A percentile compares a stretch with the other conserved stretches of the same genome.
Conservation (phyloP, 2,329 filamentous ascomycete species). For the Aureobasidium pullulans region DNA sequence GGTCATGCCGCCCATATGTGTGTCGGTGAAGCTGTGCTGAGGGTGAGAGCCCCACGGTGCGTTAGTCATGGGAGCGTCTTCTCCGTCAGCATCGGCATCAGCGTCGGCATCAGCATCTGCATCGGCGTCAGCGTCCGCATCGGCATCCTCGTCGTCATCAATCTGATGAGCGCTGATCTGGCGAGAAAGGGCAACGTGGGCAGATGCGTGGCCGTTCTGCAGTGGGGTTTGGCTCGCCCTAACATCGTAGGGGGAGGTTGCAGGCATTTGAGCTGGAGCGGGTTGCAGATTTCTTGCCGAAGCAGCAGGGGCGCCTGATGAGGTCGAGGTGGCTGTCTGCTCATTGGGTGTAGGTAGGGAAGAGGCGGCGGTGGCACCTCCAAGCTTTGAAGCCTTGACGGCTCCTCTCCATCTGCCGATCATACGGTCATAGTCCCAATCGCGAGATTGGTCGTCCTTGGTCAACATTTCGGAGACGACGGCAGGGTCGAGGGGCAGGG, state of each 20-base stretch:
- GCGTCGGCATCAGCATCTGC: slow-evolving; percentile 15
- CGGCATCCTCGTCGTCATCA: slow-evolving; percentile 1
- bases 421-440: slow-evolving; percentile 17
- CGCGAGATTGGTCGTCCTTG: slow-evolving; percentile 14
- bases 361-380: background rate
- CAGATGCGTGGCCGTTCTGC: slow-evolving; percentile 4
- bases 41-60: background rate
- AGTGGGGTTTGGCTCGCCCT: background rate
- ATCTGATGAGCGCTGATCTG: background rate
- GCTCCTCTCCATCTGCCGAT: slow-evolving; percentile 17
- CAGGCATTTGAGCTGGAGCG: background rate
- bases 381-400: slow-evolving; percentile 6
- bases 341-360: background rate
- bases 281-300: background rate
- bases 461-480: slow-evolving; percentile 12
- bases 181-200: background rate
- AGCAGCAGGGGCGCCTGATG: background rate
- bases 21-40: slow-evolving; percentile 5
- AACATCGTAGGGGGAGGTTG: slow-evolving; percentile 1
- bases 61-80: background rate
- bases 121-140: slow-evolving; percentile 15
- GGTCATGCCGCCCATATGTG: slow-evolving; percentile 8
- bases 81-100: slow-evolving; percentile 12
- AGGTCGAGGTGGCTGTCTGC: background rate
- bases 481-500: slow-evolving; percentile 11